These are phyloP conservation scores for Penicillium lividum DNA, from an alignment of 495 filamentous ascomycete species.

Conservation along the genomic window DNA sequence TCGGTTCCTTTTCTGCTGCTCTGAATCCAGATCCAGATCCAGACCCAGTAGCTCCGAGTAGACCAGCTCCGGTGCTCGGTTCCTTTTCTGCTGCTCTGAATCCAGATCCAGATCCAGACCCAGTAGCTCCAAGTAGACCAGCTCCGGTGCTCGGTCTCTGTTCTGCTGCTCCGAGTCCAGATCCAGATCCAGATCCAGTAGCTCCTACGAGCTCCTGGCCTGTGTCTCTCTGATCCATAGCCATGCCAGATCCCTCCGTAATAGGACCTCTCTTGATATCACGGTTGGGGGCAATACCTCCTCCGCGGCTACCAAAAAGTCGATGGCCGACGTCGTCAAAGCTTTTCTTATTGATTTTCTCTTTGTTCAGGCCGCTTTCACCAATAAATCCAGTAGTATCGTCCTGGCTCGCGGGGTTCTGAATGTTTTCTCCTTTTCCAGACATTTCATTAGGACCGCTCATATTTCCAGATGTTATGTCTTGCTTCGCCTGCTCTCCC, in stretches of 20 bases:
- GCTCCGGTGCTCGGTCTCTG: neutral
- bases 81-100: neutral
- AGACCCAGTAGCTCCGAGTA: neutral
- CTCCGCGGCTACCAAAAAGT: conserved; percentile 9
- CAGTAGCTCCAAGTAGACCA: neutral
- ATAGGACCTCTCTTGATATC: conserved; percentile 32
- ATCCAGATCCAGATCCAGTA: conserved; percentile 4
- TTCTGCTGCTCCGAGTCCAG: neutral
- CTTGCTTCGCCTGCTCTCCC: conserved; percentile 13
- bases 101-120: conserved; percentile 4
- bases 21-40: too few species aligned
- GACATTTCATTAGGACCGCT: conserved; percentile 13
- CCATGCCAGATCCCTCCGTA: conserved; percentile 3
- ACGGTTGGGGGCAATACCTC: conserved; percentile 16
- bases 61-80: neutral
- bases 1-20: neutral
- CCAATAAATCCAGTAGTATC: conserved; percentile 8
- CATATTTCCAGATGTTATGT: conserved; percentile 18
- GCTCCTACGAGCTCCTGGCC: conserved; percentile 6
- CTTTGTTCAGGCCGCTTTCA: conserved; percentile 8
- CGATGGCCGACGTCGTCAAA: conserved; percentile 11
- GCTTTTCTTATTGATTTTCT: conserved; percentile 12
- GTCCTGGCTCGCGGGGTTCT: conserved; percentile 6
- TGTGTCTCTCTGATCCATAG: conserved; percentile 12
- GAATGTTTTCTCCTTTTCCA: conserved; percentile 15